Base-by-base conservation (phyloP, 208 protist species). In the Plasmodiophora brassicae region DNA sequence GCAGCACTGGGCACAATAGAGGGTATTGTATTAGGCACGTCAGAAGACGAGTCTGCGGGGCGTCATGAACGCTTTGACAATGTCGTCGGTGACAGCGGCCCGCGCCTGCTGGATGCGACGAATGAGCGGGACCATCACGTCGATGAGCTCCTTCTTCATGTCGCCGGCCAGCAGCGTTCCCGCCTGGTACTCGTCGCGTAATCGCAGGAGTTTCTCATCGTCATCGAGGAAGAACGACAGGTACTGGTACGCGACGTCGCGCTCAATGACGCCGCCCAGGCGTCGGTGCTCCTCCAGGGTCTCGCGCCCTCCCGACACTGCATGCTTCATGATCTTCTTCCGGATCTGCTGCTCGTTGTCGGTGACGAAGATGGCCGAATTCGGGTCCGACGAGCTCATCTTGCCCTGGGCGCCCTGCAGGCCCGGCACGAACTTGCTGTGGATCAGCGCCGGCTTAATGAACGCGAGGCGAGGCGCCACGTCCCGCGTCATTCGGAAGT, bases 401-500 rank as follows among this genome's bases (percentile, higher is more conserved):
- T 99, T 99, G 71, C 84, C 84, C 45, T 45, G 83, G 14, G n/a
- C 65, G 65, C 87, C 98, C 90, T 98, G 97, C 36, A 99, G 91
- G 1, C 97, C 96, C 28, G 98, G 97, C 85, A 99, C 94, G 89
- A 99, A 99, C 85, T 98, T 97, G 36, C 94, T 95, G 90, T 99
- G 96, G 46, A 99, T 93, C 32, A 99, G 91, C 35, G 96, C 91
- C 28, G 98, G 97, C 85, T 99, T 98, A 45, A 86, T 32, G 8
- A 90, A 92, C 84, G 94, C 95, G 32, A 99, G 88, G 43, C 94
- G 90, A n/a, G 93, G 88, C 32, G 98, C 97, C 35, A 98, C 94
- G 90, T 97, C 95, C 39, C 98, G 91, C 1, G 98, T 98, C 85
- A 99, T 93, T 57, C 98, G 94, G 93, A 99, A 99, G 92, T 99